Base-by-base conservation (phyloP, 169 alveolate genomes). In the Cyclospora cayetanensis region DNA sequence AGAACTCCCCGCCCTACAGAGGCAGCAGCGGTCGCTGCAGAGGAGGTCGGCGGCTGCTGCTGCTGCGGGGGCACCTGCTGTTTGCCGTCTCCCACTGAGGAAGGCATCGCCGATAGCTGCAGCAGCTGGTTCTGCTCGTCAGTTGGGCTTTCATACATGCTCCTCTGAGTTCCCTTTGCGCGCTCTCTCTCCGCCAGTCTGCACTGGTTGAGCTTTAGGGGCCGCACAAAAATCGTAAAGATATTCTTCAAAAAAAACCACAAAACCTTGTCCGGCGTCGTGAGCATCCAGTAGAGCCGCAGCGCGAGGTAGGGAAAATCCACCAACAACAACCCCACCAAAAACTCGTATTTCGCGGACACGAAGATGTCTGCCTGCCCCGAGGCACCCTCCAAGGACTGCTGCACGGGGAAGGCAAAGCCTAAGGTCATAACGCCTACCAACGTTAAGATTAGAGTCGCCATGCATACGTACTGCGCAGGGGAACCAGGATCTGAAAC, bases 131-230 rank as follows among this genome's bases (percentile, higher is more conserved):
- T 35, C 76, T n/a, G 76, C 76, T 63, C 55, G 55, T 15, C 15
- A 15, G 22, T 60, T 11, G 31, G 53, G 31, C 41, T 41, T 37
- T 72, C 84, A 60, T 72, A 70, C 65, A 66, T 60, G 55, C 77
- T 72, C 43, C 88, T 92, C 76, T 93, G 94, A 3, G 94, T 91
- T 27, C 92, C 94, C 63, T 93, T 90, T 34, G 90, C 93, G 42
- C 90, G 91, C 50, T 93, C 95, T 35, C 91, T 60, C 41, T 93
- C 95, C 31, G 95, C 95, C 25, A 93, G 85, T 27, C 95, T 83
- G 77, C 95, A 93, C 88, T 93, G 95, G 87, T 91, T 90, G 34
- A 93, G 72, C 52, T 93, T 63, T n/a, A 93, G 91, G 27, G 94
- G 93, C 60, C 94, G 94, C 60, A 87, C 34, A 12, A 92, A 93